Conservation (phyloP, 2,329 filamentous ascomycete genomes). For the Cadophora malorum region DNA sequence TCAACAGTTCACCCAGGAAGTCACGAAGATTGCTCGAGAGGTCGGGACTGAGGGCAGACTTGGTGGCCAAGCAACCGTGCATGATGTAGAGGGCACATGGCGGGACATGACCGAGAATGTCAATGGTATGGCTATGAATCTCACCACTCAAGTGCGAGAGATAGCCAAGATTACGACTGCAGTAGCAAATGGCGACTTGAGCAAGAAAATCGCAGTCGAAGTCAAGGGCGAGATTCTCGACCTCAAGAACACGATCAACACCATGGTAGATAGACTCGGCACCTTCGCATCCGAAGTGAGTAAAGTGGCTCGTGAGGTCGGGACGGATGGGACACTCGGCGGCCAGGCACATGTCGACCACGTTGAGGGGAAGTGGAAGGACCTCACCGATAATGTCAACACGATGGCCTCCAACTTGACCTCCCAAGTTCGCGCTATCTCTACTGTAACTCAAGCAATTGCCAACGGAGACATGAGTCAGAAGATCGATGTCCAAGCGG, state of each 20-base stretch:
- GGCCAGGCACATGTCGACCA: slow-evolving; percentile 94
- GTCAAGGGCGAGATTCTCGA: slow-evolving; percentile 94
- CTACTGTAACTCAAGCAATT: slow-evolving; percentile 92
- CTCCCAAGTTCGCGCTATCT: slow-evolving; percentile 85
- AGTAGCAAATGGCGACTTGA: slow-evolving; percentile 91
- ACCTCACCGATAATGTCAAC: slow-evolving; percentile 90
- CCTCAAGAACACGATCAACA: slow-evolving; percentile 97
- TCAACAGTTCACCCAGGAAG: slow-evolving; percentile 94
- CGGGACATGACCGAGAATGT: slow-evolving; percentile 94
- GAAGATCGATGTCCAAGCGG: slow-evolving; percentile 93
- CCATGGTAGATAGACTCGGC: slow-evolving; percentile 96
- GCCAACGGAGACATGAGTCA: slow-evolving; percentile 95
- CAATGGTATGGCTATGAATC: slow-evolving; percentile 98
- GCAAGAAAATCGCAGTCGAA: slow-evolving; percentile 93
- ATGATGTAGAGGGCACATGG: slow-evolving; percentile 97
- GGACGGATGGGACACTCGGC: slow-evolving; percentile 91
- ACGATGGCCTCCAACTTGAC: slow-evolving; percentile 74
- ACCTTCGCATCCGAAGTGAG: slow-evolving; percentile 97
- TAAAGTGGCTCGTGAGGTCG: slow-evolving; percentile 92
- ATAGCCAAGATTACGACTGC: slow-evolving; percentile 97
- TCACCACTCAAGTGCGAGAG: slow-evolving; percentile 96
- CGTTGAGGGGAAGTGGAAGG: slow-evolving; percentile 97
- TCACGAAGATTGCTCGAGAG: slow-evolving; percentile 94
- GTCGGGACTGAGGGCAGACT: slow-evolving; percentile 95
- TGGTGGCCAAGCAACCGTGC: slow-evolving; percentile 92